Evolutionary conservation across 305 asterid genomes (phyloP), one percentile per base, ranked within the genome.

Genomic region (Solanum hybrid): DNA sequence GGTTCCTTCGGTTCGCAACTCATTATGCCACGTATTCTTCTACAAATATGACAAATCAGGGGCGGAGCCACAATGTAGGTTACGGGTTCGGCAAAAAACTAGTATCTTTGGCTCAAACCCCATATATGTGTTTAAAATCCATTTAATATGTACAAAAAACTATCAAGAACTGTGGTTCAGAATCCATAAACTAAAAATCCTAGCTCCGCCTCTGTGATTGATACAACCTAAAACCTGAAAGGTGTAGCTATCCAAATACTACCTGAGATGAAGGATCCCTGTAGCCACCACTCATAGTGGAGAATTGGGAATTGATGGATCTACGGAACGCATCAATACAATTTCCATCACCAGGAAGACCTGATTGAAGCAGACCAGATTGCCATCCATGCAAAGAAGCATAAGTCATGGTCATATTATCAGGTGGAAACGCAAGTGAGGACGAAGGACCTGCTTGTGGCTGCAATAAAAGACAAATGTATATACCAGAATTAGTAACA

Each of bases 361-460:
- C 92, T 8, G 95, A 85, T 88, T 92, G 98, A 89, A 93, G 92
- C 81, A 93, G 89, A 78, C 95, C 95, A 8, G 91, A 91, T 75
- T 92, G 98, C 32, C 95, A 89, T 15, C 92, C 93, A 89, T 94
- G 97, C 88, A 94, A 87, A 7, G 93, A 87, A 68, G 95, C 93
- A 92, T 92, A 94, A 38, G 92, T 93, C 92, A 92, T 85, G 8
- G 92, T 78, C 93, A 94, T 92, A 82, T 82, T 39, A 83, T 96
- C 97, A 20, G 95, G 94, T 27, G 93, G 92, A 91, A 95, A 94
- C 32, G 91, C 91, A 84, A 94, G 90, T 22, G 97, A 91, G 72
- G 97, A 91, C 34, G 96, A 85, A 38, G 93, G 92, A 83, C 98
- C 96, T 75, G 92, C 93, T 90, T 95, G 91, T 26, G 93, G 89